Evolutionary conservation across 176 grass and related monocot species (phyloP).

Genomic region (Thinopyrum elongatum): DNA sequence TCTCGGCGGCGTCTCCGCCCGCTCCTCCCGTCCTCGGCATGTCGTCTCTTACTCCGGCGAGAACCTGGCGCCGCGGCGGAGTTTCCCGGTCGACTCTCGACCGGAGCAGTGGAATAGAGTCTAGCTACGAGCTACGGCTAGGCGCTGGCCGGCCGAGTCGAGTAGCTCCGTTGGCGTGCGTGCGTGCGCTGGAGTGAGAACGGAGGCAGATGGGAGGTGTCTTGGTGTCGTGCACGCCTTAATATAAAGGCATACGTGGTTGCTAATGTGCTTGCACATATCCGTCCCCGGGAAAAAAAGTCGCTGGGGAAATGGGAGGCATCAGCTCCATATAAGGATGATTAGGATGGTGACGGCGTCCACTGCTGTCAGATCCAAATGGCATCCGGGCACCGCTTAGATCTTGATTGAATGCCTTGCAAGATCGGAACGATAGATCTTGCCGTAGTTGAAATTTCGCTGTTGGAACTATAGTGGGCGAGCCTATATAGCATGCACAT

Average conservation of each 20-base stretch:
- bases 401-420: not conserved
- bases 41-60: not conserved
- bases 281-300: not conserved
- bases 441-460: not conserved
- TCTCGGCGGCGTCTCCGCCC: not conserved
- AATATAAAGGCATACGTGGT: slow-evolving; percentile 11
- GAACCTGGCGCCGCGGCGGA: not conserved
- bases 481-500: too few relatives aligned
- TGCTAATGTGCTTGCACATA: not conserved
- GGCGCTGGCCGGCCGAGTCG: slow-evolving; percentile 8
- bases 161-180: slow-evolving; percentile 5
- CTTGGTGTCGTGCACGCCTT: slow-evolving; percentile 22
- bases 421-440: not conserved
- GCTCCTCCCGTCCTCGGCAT: slow-evolving; percentile 45
- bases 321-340: slow-evolving; percentile 17
- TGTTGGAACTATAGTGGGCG: not conserved
- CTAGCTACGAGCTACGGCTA: slow-evolving; percentile 25
- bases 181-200: slow-evolving; percentile 11
- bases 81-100: not conserved
- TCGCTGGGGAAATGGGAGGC: not conserved
- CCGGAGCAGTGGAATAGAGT: slow-evolving; percentile 27
- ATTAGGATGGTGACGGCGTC: slow-evolving; percentile 27
- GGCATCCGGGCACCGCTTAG: not conserved
- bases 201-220: slow-evolving; percentile 13
- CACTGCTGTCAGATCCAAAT: slow-evolving; percentile 11